Base-by-base conservation (phyloP, 2,329 filamentous ascomycete genomes). In the Xylaria sp. region DNA sequence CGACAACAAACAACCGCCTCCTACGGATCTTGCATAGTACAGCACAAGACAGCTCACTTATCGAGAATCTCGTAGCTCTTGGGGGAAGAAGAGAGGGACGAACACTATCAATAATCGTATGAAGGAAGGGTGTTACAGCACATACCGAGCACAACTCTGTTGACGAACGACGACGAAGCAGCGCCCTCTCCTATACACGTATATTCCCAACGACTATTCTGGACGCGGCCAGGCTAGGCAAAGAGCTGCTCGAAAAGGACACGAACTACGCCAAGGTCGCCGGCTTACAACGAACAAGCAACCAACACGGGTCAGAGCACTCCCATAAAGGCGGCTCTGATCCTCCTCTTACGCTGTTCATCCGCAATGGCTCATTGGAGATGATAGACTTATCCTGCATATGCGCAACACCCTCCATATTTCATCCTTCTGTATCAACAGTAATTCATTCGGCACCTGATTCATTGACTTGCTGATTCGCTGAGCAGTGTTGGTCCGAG, bases 331-430 rank as follows among this genome's bases (percentile, higher is more conserved):
- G 57, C 62, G 13, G 64, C 67, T 52, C 49, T 60, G 62, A 65
- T 70, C 62, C 58, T 65, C 43, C 36, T 39, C 43, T 46, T 48
- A n/a, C 55, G 55, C 65, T 67, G 55, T 36, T 39, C 41, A 39
- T 68, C 68, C 70, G 74, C 72, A 63, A 76, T 77, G 75, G 75
- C 72, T 71, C 66, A 74, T 74, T 69, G 65, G 73, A 73, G 67
- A 73, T 76, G 73, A 76, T 71, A 54, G 36, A 15, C 43, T 70
- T 64, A 62, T 66, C 68, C 60, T 61, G 56, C 68, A 65, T 62
- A 70, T 54, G 63, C 62, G 55, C 59, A 68, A 13, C 25, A 63
- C 41, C n/a, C 48, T 62, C 56, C 52, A 2, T 39, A 6, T 60
- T 63, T 59, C 54, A 62, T 66, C 62, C 68, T n/a, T 51, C 58